Percentiles rank a stretch among this genome's conserved stretches.
These are phyloP conservation scores for Chytriomyces sp. DNA, from an alignment of 192 early-diverging fungal genomes.

Conservation along the genomic window DNA sequence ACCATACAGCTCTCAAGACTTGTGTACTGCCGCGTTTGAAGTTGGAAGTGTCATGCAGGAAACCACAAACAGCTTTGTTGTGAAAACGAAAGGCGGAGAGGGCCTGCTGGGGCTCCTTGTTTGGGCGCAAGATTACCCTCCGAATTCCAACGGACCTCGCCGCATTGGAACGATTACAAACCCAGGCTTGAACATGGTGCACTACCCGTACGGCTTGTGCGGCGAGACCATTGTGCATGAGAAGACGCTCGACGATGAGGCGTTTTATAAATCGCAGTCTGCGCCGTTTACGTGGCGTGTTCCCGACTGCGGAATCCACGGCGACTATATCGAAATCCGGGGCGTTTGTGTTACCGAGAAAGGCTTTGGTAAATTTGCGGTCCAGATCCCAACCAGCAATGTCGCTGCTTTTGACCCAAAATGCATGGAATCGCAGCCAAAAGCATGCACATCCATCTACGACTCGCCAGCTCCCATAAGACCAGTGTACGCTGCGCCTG, in stretches of 20 bases:
- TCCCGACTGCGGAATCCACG: not conserved
- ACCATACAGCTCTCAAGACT: slow-evolving; percentile 23
- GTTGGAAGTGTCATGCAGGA: too few species aligned
- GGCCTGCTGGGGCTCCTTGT: slow-evolving; percentile 35
- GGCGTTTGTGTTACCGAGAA: slow-evolving; percentile 21
- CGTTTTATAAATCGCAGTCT: not conserved
- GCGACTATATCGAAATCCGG: slow-evolving; percentile 14
- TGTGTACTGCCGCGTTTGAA: slow-evolving; percentile 31
- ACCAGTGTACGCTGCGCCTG: too few species aligned
- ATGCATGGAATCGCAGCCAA: not conserved
- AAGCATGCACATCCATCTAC: too few species aligned
- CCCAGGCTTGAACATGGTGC: slow-evolving; percentile 37
- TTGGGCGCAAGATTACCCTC: slow-evolving; percentile 33
- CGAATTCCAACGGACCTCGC: not conserved
- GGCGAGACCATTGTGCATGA: slow-evolving; percentile 35
- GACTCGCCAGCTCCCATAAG: too few species aligned
- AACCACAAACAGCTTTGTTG: not conserved
- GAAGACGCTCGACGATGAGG: slow-evolving; percentile 8
- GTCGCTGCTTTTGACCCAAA: not conserved
- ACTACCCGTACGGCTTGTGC: slow-evolving; percentile 33
- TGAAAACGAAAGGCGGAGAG: slow-evolving; percentile 9
- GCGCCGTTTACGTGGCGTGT: not conserved
- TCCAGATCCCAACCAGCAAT: slow-evolving; percentile 6
- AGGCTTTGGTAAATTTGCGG: slow-evolving; percentile 8
- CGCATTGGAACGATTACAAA: slow-evolving; percentile 29